Conservation (phyloP, 805 yeast genomes). For the Hanseniaspora guilliermondii region DNA sequence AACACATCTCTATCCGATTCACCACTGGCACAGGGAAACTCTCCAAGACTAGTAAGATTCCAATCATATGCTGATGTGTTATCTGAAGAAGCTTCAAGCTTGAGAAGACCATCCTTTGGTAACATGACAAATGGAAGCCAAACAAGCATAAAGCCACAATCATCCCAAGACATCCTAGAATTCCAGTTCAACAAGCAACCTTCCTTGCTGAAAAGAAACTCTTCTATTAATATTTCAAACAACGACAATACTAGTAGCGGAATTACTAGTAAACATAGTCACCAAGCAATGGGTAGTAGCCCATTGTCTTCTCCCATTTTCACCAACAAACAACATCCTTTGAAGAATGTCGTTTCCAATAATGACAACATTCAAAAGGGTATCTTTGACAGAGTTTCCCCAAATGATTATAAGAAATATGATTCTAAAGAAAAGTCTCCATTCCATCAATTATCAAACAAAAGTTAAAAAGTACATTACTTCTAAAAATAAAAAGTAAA, state of each 20-base stretch:
- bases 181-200: slow-evolving; percentile 14
- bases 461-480: no score
- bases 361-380: neutral
- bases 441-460: slow-evolving; percentile 12
- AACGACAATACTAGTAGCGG: slow-evolving; percentile 6
- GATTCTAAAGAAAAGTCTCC: slow-evolving; percentile 8
- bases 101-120: slow-evolving; percentile 47
- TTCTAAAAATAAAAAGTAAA: neutral
- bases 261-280: neutral
- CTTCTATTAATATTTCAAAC: slow-evolving; percentile 11
- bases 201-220: slow-evolving; percentile 13
- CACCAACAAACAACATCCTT: slow-evolving; percentile 15
- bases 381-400: slow-evolving; percentile 10
- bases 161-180: slow-evolving; percentile 13
- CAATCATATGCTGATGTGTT: slow-evolving; percentile 74
- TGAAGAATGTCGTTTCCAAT: neutral
- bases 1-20: slow-evolving; percentile 5
- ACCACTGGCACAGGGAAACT: slow-evolving; percentile 5
- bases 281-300: slow-evolving; percentile 12
- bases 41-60: slow-evolving; percentile 32
- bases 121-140: slow-evolving; percentile 15
- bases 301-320: slow-evolving; percentile 16
- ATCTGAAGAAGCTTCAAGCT: slow-evolving; percentile 45
- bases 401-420: slow-evolving; percentile 10
- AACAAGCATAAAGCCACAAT: slow-evolving; percentile 18